Base-by-base conservation (phyloP, 257 asterid species). In the Osmanthus fragrans region DNA sequence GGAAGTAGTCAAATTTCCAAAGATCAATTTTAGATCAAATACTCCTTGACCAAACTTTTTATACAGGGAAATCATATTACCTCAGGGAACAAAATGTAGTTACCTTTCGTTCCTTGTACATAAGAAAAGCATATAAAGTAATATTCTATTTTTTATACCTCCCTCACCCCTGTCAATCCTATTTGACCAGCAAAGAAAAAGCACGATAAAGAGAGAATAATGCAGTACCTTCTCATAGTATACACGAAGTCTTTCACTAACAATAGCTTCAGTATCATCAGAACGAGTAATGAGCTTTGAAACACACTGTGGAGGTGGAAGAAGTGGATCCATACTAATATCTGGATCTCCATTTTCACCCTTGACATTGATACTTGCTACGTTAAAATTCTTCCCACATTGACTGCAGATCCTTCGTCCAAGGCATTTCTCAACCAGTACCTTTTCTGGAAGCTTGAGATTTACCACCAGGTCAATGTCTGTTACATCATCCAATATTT, bases 321-420 rank as follows among this genome's bases (percentile, higher is more conserved):
- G 90, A 76, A 96, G 97, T 32, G 99, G 99, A 78, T 86, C 98
- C 99, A 96, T 96, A 74, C 78, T 79, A 71, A 96, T 92, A 72
- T 90, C 94, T 16, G 96, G 98, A 76, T 81, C 82, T 73, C 99
- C 99, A 81, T 93, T 93, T 86, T 95, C 97, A 7, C 99, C 97
- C 83, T 88, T 85, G 58, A 86, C 81, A 42, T 93, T 78, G 69
- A 96, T 93, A 16, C 92, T 83, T 65, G 99, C 99, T 80, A 96
- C 90, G 64, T 96, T 96, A 77, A 93, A 96, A 84, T 92, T 93
- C 91, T 96, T 93, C 75, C 98, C 97, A 70, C 99, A 96, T 86
- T 89, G 86, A 75, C 89, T 79, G 86, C 98, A 96, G 79, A 93
- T 84, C 87, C 99, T 93, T 78, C 99, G 77, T 72, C 98, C 99